Evolutionary conservation across 805 yeast genomes (phyloP).

Genomic region (Candida bentonensis): DNA sequence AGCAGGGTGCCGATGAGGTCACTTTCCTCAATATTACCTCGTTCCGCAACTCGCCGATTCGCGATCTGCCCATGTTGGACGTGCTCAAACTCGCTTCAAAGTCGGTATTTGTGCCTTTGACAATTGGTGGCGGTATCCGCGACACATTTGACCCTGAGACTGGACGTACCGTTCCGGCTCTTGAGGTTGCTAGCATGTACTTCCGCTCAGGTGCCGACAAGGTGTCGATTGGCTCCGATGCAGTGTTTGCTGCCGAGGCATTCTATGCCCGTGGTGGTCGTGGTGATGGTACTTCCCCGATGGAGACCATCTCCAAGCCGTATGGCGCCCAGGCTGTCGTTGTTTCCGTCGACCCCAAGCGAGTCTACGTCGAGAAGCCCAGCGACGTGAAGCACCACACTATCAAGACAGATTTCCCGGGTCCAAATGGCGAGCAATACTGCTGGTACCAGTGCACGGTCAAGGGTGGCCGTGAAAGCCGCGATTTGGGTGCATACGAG

Average conservation of each 20-base stretch:
- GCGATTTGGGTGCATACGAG: conserved; percentile 85
- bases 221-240: conserved; percentile 95
- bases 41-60: conserved; percentile 83
- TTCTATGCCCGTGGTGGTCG: conserved; percentile 45
- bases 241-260: conserved; percentile 80
- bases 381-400: conserved; percentile 45
- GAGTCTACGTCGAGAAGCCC: conserved; percentile 61
- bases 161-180: conserved; percentile 66
- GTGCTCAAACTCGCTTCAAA: conserved; percentile 73
- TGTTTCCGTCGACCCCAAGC: conserved; percentile 93
- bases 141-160: conserved; percentile 73
- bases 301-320: conserved; percentile 81
- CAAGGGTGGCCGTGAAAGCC: conserved; percentile 88
- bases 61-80: conserved; percentile 91
- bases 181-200: conserved; percentile 80
- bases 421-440: conserved; percentile 80
- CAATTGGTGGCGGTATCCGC: conserved; percentile 97
- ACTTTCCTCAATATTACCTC: conserved; percentile 93
- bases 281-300: conserved; percentile 69
- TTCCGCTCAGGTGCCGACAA: conserved; percentile 97
- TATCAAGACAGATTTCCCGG: conserved; percentile 48
- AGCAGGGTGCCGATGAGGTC: conserved; percentile 95
- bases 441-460: conserved; percentile 94
- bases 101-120: conserved; percentile 88
- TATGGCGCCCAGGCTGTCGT: conserved; percentile 98